phyloP scores from a whole-genome alignment of 306 rosid genomes.

The Acmispon strigosus region DNA sequence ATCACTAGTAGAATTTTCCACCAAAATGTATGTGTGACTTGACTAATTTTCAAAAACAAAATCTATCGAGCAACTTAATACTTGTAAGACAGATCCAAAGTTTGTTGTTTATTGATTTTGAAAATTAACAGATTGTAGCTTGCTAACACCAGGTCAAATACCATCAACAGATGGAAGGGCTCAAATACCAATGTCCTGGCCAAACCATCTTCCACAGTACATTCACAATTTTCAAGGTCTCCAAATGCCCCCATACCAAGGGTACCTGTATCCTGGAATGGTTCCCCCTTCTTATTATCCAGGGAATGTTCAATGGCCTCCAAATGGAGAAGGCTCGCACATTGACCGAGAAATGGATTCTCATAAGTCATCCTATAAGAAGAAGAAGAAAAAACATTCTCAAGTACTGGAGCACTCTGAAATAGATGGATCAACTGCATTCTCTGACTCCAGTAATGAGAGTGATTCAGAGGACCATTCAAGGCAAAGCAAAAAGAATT shows the following conservation, averaged over 20 bases:
- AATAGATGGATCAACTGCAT: conserved; percentile 43
- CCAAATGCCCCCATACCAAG: conserved; percentile 86
- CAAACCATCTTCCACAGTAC: conserved; percentile 68
- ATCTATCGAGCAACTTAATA: conserved; percentile 14
- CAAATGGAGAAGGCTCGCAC: conserved; percentile 55
- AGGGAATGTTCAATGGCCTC: conserved; percentile 84
- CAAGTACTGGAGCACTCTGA: conserved; percentile 46
- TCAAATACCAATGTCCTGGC: conserved; percentile 69
- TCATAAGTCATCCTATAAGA: conserved; percentile 50
- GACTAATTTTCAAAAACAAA: background rate
- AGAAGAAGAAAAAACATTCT: conserved; percentile 59
- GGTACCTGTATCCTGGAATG: conserved; percentile 78
- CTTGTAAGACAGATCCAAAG: background rate
- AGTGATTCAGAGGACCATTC: conserved; percentile 52
- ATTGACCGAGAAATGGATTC: conserved; percentile 44
- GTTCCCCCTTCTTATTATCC: conserved; percentile 71
- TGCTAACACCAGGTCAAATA: conserved; percentile 41
- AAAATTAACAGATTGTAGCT: conserved; percentile 46
- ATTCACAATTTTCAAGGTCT: conserved; percentile 85
- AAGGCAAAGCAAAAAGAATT: conserved; percentile 37
- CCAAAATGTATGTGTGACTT: background rate
- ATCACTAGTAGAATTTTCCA: background rate
- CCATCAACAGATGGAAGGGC: conserved; percentile 55
- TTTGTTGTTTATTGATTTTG: background rate
- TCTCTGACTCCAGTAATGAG: conserved; percentile 56